Base-by-base conservation (phyloP, 768 basidiomycete species). In the Rhizopogon vesiculosus region DNA sequence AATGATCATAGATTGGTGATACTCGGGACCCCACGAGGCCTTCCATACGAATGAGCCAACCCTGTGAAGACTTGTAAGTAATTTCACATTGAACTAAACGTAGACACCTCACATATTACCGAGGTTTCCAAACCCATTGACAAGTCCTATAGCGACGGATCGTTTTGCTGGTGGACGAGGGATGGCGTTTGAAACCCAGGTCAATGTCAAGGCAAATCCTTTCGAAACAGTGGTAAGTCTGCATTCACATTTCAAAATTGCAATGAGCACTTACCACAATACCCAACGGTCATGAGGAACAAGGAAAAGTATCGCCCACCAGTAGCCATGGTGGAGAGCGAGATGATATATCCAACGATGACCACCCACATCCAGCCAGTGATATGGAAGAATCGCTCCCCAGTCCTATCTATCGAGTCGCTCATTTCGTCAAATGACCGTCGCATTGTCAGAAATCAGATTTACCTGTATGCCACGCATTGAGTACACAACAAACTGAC, bases 341-440 rank as follows among this genome's bases (percentile, higher is more conserved):
- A 76, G 57, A 87, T 81, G 55, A 86, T 79, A 62, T 79, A 86
- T 0, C 81, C 86, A 8, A 84, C 35, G 10, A 85, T 80, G 39
- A 79, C 77, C 16, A 69, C 77, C 83, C 83, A 84, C 80, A 80
- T 83, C 70, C 76, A 79, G 2, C 61, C 69, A 1, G 75, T 64
- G 33, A 84, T 73, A 60, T 86, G 86, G 72, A 84, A 84, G 69
- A 78, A 86, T 16, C 85, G 78, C 63, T 86, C 86, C 5, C 85
- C 85, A 10, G 81, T 80, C 56, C 71, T 73, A 57, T 86, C 85
- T 79, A 41, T 18, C 1, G 25, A 18, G 42, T 29, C 16, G 31
- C 15, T 44, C 8, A 18, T 48, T 5, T 15, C 31, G 6, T 51
- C 18, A 13, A 12, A 38, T 40, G 5, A 19, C 5, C 33, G 16